Evolutionary conservation across 192 early-diverging fungal species (phyloP).

Genomic region (Coemansia sp.): DNA sequence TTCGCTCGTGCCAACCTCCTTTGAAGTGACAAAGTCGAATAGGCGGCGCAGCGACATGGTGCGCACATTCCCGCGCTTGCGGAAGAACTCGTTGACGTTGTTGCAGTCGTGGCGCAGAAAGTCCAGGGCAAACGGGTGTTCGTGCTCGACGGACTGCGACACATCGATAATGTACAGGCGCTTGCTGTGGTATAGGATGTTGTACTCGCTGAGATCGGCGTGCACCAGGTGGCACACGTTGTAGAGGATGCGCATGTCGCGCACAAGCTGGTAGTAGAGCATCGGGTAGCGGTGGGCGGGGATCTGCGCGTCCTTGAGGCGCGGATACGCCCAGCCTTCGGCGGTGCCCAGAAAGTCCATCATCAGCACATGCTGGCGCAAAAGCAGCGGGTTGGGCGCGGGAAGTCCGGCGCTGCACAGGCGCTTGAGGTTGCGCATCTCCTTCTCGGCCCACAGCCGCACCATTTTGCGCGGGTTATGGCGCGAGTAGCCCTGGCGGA

Average conservation of each 20-base stretch:
- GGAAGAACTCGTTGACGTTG: conserved; percentile 93
- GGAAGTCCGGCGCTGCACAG: conserved; percentile 81
- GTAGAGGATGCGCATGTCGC: conserved; percentile 89
- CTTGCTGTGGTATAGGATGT: conserved; percentile 84
- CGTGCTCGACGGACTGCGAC: conserved; percentile 98
- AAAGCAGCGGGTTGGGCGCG: conserved; percentile 82
- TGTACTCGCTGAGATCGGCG: conserved; percentile 98
- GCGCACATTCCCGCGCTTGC: conserved; percentile 63
- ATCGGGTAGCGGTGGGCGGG: conserved; percentile 66
- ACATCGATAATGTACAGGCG: conserved; percentile 94
- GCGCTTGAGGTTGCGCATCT: conserved; percentile 97
- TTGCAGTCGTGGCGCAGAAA: conserved; percentile 94
- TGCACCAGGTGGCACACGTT: conserved; percentile 92
- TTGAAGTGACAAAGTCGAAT: conserved; percentile 85
- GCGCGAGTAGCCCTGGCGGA: conserved; percentile 90
- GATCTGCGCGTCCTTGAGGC: conserved; percentile 91
- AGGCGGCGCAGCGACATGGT: conserved; percentile 80
- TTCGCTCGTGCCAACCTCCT: conserved; percentile 56
- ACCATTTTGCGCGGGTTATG: conserved; percentile 99
- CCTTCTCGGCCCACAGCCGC: conserved; percentile 97
- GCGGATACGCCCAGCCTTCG: conserved; percentile 90
- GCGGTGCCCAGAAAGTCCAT: conserved; percentile 94
- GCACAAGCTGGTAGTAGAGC: conserved; percentile 81
- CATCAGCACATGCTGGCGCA: conserved; percentile 91
- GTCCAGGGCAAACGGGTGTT: conserved; percentile 94